Evolutionary conservation across 2,329 filamentous ascomycete genomes (phyloP).

Genomic region (Microdochium paspali): DNA sequence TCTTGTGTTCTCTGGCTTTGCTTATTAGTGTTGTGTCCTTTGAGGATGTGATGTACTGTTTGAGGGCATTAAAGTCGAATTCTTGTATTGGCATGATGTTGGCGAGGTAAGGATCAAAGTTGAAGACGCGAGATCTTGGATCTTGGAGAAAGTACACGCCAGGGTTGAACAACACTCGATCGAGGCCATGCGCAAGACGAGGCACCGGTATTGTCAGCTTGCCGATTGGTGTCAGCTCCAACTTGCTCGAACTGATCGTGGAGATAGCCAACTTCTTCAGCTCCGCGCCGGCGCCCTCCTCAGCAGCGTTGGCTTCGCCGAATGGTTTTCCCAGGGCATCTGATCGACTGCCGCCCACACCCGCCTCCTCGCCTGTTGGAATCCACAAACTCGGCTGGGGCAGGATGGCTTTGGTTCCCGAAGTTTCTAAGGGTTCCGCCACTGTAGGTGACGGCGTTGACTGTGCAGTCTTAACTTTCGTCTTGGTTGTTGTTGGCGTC

Average conservation of each 20-base stretch:
- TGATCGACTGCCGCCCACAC: neutral
- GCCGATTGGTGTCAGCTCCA: conserved; percentile 21
- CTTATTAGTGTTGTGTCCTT: conserved; percentile 64
- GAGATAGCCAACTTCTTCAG: conserved; percentile 7
- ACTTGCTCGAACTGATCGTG: conserved; percentile 13
- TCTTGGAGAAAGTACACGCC: conserved; percentile 91
- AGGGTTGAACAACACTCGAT: conserved; percentile 89
- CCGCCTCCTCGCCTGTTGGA: neutral
- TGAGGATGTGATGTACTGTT: conserved; percentile 85
- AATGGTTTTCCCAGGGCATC: neutral
- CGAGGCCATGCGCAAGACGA: conserved; percentile 62
- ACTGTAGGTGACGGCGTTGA: too few species aligned
- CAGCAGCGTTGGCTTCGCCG: neutral
- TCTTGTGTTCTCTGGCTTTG: conserved; percentile 55
- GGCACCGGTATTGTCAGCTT: conserved; percentile 37
- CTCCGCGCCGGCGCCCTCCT: neutral
- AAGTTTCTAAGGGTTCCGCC: too few species aligned
- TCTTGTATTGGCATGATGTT: conserved; percentile 88
- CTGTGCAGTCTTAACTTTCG: too few species aligned
- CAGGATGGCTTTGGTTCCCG: neutral
- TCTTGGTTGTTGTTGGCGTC: too few species aligned
- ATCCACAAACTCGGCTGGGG: neutral
- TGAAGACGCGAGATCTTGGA: conserved; percentile 77
- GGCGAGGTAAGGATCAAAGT: conserved; percentile 92
- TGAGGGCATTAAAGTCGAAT: conserved; percentile 84